Percentiles rank a stretch among this genome's conserved stretches.
These are phyloP conservation scores for Fusarium chaquense DNA, from an alignment of 2,329 filamentous ascomycete genomes.

Conservation along the genomic window DNA sequence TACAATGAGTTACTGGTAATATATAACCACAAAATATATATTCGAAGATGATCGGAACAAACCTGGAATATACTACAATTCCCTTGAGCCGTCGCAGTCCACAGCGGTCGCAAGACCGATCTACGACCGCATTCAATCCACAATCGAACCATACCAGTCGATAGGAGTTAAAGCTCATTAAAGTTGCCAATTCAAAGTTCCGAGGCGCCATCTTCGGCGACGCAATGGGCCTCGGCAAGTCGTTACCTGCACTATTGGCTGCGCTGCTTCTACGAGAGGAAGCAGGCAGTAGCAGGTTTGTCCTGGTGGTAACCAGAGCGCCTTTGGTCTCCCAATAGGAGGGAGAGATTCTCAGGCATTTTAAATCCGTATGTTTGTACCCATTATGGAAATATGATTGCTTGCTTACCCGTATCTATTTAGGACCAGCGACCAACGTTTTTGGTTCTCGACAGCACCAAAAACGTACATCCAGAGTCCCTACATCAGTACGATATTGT, in stretches of 20 bases:
- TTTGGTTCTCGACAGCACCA: background rate
- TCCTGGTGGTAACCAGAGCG: background rate
- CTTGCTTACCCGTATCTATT: background rate
- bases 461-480: background rate
- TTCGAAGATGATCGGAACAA: too few relatives aligned
- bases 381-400: too few relatives aligned
- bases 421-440: background rate
- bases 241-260: background rate
- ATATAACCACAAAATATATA: too few relatives aligned
- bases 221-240: background rate
- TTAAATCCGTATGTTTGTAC: background rate
- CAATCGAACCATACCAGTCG: too few relatives aligned
- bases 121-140: too few relatives aligned
- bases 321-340: background rate
- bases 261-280: background rate
- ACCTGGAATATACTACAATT: too few relatives aligned
- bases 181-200: background rate
- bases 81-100: too few relatives aligned
- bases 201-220: background rate
- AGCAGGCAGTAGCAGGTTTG: background rate
- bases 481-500: background rate
- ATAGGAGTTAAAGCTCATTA: background rate
- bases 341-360: background rate
- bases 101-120: too few relatives aligned
- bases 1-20: too few relatives aligned